Conservation (phyloP, 2,329 filamentous ascomycete species). For the Mollisiaceae sp. region DNA sequence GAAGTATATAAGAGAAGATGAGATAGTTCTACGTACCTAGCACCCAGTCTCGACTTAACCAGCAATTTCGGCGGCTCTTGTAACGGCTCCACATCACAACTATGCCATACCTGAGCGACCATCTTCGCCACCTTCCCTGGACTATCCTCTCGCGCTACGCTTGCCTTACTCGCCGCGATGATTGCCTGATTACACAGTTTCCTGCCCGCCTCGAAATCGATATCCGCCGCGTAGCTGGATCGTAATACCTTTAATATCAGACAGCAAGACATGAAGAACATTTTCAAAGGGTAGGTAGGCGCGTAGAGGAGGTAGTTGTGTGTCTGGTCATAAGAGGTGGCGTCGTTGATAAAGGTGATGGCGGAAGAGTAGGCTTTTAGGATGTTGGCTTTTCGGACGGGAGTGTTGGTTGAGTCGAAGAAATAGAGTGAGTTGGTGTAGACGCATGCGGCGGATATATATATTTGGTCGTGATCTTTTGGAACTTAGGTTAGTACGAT, state of each 20-base stretch:
- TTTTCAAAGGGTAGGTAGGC: constrained; percentile 12
- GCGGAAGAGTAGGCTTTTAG: constrained; percentile 23
- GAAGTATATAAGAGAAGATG: no score
- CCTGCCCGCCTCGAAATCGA: constrained; percentile 15
- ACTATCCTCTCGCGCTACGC: constrained; percentile 20
- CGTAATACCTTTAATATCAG: constrained; percentile 22
- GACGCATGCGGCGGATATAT: constrained; percentile 30
- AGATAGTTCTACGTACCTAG: constrained; percentile 16
- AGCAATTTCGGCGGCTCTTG: constrained; percentile 12
- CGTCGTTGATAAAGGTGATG: constrained; percentile 13
- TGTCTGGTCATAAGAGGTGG: constrained; percentile 13
- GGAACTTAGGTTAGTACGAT: background rate
- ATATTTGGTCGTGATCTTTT: constrained; percentile 15
- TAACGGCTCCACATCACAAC: background rate
- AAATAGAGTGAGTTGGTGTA: constrained; percentile 36
- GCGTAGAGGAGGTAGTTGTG: constrained; percentile 18
- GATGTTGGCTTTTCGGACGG: constrained; percentile 17
- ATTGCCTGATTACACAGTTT: constrained; percentile 16
- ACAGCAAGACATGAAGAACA: constrained; percentile 14
- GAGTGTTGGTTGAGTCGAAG: constrained; percentile 27
- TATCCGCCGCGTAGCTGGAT: constrained; percentile 23
- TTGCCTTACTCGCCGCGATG: background rate
- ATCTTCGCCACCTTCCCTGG: constrained; percentile 17
- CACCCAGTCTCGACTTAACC: constrained; percentile 19
- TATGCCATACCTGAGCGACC: constrained; percentile 25